Evolutionary conservation across 306 rosid genomes (phyloP).

Genomic region (Canavalia gladiata): DNA sequence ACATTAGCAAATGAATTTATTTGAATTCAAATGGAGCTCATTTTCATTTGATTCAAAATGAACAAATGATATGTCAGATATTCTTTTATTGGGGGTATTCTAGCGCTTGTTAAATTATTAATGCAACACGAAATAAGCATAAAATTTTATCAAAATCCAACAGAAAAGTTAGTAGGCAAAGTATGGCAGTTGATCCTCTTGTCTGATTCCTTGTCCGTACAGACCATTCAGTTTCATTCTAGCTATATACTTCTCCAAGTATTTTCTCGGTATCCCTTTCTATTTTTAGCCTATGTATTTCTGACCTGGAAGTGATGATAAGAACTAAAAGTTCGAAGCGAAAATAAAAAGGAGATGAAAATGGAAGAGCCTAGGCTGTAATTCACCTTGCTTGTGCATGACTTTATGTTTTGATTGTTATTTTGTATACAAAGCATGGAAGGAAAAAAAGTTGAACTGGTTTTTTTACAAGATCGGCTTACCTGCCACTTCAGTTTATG

Average conservation of each 20-base stretch:
- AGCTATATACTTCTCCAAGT: background rate
- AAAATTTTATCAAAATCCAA: conserved; percentile 29
- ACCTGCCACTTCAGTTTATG: background rate
- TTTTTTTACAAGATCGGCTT: conserved; percentile 17
- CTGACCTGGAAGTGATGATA: background rate
- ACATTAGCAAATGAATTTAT: conserved; percentile 5
- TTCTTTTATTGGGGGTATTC: background rate
- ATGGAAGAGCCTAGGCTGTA: background rate
- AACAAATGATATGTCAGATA: conserved; percentile 4
- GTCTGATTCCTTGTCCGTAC: conserved; percentile 34
- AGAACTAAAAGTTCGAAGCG: background rate
- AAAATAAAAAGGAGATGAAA: background rate
- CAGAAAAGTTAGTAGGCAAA: conserved; percentile 4
- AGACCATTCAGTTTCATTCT: background rate
- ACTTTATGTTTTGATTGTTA: conserved; percentile 5
- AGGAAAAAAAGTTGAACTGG: conserved; percentile 3
- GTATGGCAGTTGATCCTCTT: conserved; percentile 30
- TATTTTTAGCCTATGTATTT: background rate
- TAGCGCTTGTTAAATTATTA: conserved; percentile 4
- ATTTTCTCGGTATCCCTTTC: background rate
- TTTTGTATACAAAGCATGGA: background rate
- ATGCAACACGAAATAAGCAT: background rate
- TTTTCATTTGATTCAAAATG: conserved; percentile 1
- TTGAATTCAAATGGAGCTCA: background rate
- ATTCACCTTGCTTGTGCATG: background rate